Evolutionary conservation across 2,329 filamentous ascomycete genomes (phyloP).

Genomic region (Trichoderma guizhouense): DNA sequence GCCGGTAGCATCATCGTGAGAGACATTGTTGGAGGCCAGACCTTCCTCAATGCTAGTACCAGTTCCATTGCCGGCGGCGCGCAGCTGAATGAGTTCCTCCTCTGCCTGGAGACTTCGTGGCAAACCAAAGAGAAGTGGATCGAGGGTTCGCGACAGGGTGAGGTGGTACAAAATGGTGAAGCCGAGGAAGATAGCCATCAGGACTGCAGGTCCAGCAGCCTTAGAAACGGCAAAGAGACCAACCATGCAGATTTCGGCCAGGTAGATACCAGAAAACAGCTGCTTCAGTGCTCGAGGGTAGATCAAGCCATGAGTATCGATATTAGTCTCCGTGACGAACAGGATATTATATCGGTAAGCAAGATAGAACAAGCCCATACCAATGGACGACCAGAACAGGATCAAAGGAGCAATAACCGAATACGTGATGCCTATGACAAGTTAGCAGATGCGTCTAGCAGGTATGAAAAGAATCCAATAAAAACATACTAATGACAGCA

Average conservation of each 20-base stretch:
- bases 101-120: slow-evolving; percentile 58
- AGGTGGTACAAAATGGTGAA: slow-evolving; percentile 76
- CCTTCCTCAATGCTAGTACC: slow-evolving; percentile 30
- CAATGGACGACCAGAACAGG: slow-evolving; percentile 74
- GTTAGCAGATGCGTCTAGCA: slow-evolving; percentile 21
- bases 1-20: slow-evolving; percentile 10
- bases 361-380: slow-evolving; percentile 74
- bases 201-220: slow-evolving; percentile 64
- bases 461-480: background rate
- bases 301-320: slow-evolving; percentile 85
- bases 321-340: slow-evolving; percentile 71
- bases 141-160: slow-evolving; percentile 64
- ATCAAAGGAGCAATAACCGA: slow-evolving; percentile 81
- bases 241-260: slow-evolving; percentile 74
- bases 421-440: slow-evolving; percentile 61
- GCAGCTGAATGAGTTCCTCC: slow-evolving; percentile 37
- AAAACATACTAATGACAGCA: slow-evolving; percentile 58
- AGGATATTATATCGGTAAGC: slow-evolving; percentile 85
- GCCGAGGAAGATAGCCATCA: slow-evolving; percentile 73
- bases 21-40: slow-evolving; percentile 12
- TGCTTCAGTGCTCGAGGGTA: slow-evolving; percentile 90
- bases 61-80: slow-evolving; percentile 24
- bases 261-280: slow-evolving; percentile 74
- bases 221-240: slow-evolving; percentile 73
- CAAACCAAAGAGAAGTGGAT: slow-evolving; percentile 68